phyloP scores from a whole-genome alignment of 2,329 filamentous ascomycete genomes.

The Cryphonectria nitschkei region DNA sequence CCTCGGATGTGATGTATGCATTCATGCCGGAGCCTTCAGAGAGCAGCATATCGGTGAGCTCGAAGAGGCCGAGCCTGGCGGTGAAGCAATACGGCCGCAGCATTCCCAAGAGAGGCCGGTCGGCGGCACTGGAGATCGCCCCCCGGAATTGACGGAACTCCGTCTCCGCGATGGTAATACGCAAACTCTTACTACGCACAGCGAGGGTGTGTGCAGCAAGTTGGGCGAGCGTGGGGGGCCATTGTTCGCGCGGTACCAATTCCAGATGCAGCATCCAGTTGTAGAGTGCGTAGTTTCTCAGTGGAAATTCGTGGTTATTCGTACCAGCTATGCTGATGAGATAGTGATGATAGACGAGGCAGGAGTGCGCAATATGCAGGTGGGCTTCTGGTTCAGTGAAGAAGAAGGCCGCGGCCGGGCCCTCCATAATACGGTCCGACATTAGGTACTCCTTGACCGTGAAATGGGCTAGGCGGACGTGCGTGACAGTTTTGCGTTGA shows the following conservation, averaged over 20 bases:
- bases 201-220: background rate
- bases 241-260: background rate
- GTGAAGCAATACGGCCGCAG: background rate
- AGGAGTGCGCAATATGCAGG: background rate
- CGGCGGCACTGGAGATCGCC: too few relatives aligned
- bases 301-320: background rate
- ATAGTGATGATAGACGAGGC: background rate
- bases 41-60: background rate
- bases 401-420: background rate
- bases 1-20: background rate
- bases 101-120: too few relatives aligned
- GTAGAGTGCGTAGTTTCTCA: background rate
- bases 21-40: background rate
- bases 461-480: background rate
- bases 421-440: background rate
- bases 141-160: too few relatives aligned
- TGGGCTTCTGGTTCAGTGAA: background rate
- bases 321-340: background rate
- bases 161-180: background rate
- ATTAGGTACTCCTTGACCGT: background rate
- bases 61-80: background rate
- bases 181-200: background rate
- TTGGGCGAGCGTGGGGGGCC: background rate
- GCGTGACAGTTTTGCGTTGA: too few relatives aligned
- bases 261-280: background rate